Percentiles rank a stretch among this genome's conserved stretches.
These are phyloP conservation scores for Thielaviopsis ethacetica DNA, from an alignment of 2,329 filamentous ascomycete species.

Conservation along the genomic window DNA sequence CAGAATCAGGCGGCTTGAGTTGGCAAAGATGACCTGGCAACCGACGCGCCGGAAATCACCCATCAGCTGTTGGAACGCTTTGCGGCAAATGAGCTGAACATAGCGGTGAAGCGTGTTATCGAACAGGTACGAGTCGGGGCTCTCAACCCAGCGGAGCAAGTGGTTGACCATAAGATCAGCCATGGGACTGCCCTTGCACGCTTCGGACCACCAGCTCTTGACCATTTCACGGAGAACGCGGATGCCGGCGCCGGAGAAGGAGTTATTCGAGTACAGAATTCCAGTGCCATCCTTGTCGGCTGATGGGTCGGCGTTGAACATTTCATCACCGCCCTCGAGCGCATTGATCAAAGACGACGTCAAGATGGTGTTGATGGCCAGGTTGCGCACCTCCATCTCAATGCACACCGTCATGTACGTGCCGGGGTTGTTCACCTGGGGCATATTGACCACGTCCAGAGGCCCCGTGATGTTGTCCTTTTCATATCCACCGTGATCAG, in stretches of 20 bases:
- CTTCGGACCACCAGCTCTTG: conserved; percentile 94
- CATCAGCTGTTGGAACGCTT: conserved; percentile 94
- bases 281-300: conserved; percentile 26
- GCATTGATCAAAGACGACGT: conserved; percentile 96
- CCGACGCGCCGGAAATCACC: conserved; percentile 89
- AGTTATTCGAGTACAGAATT: conserved; percentile 29
- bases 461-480: conserved; percentile 73
- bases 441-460: conserved; percentile 80
- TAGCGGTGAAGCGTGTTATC: conserved; percentile 91
- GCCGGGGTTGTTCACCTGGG: conserved; percentile 78
- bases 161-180: conserved; percentile 96
- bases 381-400: conserved; percentile 81
- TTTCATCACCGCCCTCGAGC: conserved; percentile 76
- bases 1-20: conserved; percentile 70
- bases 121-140: conserved; percentile 83
- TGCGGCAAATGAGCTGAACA: conserved; percentile 95
- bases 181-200: conserved; percentile 78
- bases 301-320: conserved; percentile 61
- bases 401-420: conserved; percentile 95
- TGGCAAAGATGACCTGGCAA: conserved; percentile 91
- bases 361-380: conserved; percentile 94
- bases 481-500: conserved; percentile 92
- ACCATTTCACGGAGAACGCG: conserved; percentile 94
- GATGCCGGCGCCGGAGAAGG: conserved; percentile 84
- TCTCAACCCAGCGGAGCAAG: conserved; percentile 92